Conservation (phyloP, 805 yeast genomes). For the Kazachstania bromeliacearum region DNA sequence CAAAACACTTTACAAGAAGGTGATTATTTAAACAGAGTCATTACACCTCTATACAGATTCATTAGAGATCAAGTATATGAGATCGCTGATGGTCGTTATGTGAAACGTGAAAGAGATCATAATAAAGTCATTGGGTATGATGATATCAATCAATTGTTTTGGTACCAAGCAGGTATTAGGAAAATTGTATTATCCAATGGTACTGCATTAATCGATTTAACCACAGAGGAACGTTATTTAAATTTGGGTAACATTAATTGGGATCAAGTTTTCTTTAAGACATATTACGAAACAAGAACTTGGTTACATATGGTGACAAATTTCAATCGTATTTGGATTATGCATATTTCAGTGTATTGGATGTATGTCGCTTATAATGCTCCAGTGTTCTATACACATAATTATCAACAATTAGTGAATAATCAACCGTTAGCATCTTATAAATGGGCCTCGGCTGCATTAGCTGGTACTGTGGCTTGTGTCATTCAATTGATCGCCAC, state of each 20-base stretch:
- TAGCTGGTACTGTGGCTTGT: conserved; percentile 85
- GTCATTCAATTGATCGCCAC: conserved; percentile 81
- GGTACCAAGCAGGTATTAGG: conserved; percentile 98
- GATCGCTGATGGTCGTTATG: conserved; percentile 68
- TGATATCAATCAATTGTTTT: conserved; percentile 95
- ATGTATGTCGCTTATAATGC: conserved; percentile 90
- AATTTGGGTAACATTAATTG: conserved; percentile 87
- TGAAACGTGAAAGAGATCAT: conserved; percentile 79
- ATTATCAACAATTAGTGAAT: conserved; percentile 74
- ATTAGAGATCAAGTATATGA: conserved; percentile 75
- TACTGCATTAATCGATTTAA: conserved; percentile 79
- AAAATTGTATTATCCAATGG: conserved; percentile 88
- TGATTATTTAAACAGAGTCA: conserved; percentile 81
- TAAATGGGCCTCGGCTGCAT: conserved; percentile 84
- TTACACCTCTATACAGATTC: conserved; percentile 80
- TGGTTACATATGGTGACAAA: conserved; percentile 94
- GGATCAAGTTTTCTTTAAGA: conserved; percentile 87
- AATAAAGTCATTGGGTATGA: conserved; percentile 83
- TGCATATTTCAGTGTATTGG: conserved; percentile 86
- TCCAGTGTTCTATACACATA: conserved; percentile 79
- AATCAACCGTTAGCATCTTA: conserved; percentile 82
- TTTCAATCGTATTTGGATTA: conserved; percentile 96
- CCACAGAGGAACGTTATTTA: conserved; percentile 77
- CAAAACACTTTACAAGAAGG: conserved; percentile 36
- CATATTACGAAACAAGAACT: conserved; percentile 90